These are phyloP conservation scores for Amanita rimosa DNA, from an alignment of 768 basidiomycete genomes.

Conservation along the genomic window DNA sequence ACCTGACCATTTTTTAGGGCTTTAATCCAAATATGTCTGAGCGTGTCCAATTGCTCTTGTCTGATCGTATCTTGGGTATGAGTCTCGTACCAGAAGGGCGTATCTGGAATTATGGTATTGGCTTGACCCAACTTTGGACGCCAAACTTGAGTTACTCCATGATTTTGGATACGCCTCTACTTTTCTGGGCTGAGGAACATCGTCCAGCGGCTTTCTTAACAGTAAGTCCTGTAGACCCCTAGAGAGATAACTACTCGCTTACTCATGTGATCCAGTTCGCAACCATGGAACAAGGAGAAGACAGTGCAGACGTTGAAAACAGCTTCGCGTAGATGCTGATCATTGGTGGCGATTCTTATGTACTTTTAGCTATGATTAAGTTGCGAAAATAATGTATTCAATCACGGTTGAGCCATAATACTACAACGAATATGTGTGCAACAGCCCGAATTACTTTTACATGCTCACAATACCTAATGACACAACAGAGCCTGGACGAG, in stretches of 20 bases:
- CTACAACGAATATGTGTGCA: slow-evolving; percentile 1
- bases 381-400: slow-evolving; percentile 1
- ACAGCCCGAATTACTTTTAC: slow-evolving; percentile 13
- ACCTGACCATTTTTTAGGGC: slow-evolving; percentile 32
- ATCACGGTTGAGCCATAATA: slow-evolving; percentile 3
- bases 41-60: slow-evolving; percentile 84
- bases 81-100: slow-evolving; percentile 89
- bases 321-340: slow-evolving; percentile 58
- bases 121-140: slow-evolving; percentile 86
- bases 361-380: not conserved
- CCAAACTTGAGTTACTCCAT: slow-evolving; percentile 73
- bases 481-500: slow-evolving; percentile 39
- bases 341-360: not conserved
- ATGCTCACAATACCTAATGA: slow-evolving; percentile 39
- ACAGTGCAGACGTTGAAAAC: slow-evolving; percentile 93
- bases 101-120: slow-evolving; percentile 96
- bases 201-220: slow-evolving; percentile 90
- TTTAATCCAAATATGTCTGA: slow-evolving; percentile 99
- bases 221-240: slow-evolving; percentile 31
- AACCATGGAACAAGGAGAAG: slow-evolving; percentile 80
- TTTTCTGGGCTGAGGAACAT: slow-evolving; percentile 96
- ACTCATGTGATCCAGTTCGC: slow-evolving; percentile 51
- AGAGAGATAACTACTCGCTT: not conserved
- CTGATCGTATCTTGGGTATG: slow-evolving; percentile 94
- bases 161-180: slow-evolving; percentile 82